Conservation (phyloP, 2,329 filamentous ascomycete genomes). For the Diaporthe batatas region DNA sequence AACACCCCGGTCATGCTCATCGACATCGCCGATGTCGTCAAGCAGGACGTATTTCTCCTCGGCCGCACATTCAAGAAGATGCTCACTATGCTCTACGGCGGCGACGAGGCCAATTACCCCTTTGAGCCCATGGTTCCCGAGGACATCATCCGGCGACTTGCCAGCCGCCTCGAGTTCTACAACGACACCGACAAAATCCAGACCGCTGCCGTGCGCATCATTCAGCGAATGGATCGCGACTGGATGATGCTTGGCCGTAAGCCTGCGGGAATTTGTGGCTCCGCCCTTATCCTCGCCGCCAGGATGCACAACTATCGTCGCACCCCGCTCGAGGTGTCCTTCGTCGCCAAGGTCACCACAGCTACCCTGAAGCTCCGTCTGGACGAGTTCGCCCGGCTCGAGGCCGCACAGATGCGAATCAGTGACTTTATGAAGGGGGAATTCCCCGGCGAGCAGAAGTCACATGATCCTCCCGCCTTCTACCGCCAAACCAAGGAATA, state of each 20-base stretch:
- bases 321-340: conserved; percentile 94
- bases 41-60: conserved; percentile 91
- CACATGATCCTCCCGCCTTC: conserved; percentile 87
- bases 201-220: conserved; percentile 86
- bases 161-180: conserved; percentile 91
- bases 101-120: conserved; percentile 53
- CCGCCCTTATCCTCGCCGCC: conserved; percentile 92
- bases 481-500: conserved; percentile 75
- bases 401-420: conserved; percentile 86
- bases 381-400: conserved; percentile 90
- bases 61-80: conserved; percentile 90
- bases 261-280: conserved; percentile 93
- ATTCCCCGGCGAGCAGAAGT: conserved; percentile 64
- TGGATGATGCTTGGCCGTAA: conserved; percentile 97
- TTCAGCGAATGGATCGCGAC: conserved; percentile 93
- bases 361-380: conserved; percentile 92
- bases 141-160: conserved; percentile 91
- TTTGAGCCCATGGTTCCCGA: conserved; percentile 83
- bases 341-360: conserved; percentile 96
- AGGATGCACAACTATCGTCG: conserved; percentile 98
- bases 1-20: conserved; percentile 93
- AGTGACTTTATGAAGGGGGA: conserved; percentile 70
- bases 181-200: conserved; percentile 85
- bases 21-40: conserved; percentile 87
- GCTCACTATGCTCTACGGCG: conserved; percentile 76